phyloP scores from a whole-genome alignment of 306 rosid genomes.

The Alnus rubra region DNA sequence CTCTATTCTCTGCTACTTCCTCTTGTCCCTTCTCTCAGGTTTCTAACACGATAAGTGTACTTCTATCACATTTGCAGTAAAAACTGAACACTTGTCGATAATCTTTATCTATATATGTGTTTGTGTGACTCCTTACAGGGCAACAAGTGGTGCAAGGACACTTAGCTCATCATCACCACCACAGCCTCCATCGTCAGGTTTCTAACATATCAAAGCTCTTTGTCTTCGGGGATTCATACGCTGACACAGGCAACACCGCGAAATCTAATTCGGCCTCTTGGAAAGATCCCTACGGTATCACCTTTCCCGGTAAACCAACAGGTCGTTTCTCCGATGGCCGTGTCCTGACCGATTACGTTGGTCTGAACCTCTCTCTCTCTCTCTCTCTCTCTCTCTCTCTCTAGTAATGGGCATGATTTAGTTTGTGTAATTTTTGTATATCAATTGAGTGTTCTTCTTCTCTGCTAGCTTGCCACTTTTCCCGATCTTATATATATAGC shows the following conservation, averaged over 20 bases:
- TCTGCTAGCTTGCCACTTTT: too few species aligned
- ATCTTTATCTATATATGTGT: too few species aligned
- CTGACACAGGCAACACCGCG: slow-evolving; percentile 50
- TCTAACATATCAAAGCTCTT: slow-evolving; percentile 35
- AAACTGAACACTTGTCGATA: too few species aligned
- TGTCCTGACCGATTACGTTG: slow-evolving; percentile 56
- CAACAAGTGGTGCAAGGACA: background rate
- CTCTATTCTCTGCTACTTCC: too few species aligned
- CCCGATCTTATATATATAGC: too few species aligned
- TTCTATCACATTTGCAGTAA: too few species aligned
- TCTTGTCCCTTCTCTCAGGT: too few species aligned
- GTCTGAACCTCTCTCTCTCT: slow-evolving; percentile 9
- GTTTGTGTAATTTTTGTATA: background rate
- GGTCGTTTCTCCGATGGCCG: slow-evolving; percentile 70
- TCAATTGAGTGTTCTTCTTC: too few species aligned
- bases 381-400: background rate
- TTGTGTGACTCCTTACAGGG: too few species aligned
- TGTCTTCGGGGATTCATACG: slow-evolving; percentile 62
- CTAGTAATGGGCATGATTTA: background rate
- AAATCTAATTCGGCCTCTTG: slow-evolving; percentile 18
- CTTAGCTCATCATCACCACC: slow-evolving; percentile 13
- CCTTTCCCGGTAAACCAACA: slow-evolving; percentile 52
- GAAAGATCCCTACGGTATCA: slow-evolving; percentile 45
- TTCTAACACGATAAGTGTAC: too few species aligned
- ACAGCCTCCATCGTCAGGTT: background rate